phyloP scores from a whole-genome alignment of 1,284 basidiomycete species.

The Irpex lacteus region DNA sequence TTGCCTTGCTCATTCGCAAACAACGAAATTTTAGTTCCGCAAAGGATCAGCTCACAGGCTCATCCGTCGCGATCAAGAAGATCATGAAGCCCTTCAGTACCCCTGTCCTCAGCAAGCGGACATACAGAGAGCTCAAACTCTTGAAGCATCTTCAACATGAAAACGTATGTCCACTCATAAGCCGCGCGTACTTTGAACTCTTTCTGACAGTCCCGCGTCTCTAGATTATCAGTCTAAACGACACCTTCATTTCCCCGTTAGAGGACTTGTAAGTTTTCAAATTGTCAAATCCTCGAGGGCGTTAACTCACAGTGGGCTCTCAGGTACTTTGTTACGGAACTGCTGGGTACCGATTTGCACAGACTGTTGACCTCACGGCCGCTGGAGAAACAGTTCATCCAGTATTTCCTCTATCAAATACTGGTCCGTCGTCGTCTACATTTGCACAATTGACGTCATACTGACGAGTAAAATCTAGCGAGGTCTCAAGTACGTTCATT shows the following conservation, averaged over 20 bases:
- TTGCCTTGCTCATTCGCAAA: background rate
- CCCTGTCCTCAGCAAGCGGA: constrained; percentile 96
- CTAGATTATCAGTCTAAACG: constrained; percentile 96
- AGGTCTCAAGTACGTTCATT: constrained; percentile 99
- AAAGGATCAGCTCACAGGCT: constrained; percentile 94
- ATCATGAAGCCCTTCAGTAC: constrained; percentile 92
- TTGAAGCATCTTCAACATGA: constrained; percentile 99
- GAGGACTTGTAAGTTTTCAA: constrained; percentile 81
- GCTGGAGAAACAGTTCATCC: constrained; percentile 99
- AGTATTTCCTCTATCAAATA: constrained; percentile 99
- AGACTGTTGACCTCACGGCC: constrained; percentile 94
- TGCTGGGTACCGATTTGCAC: constrained; percentile 97
- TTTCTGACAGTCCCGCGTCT: constrained; percentile 9
- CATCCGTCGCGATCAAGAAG: constrained; percentile 85
- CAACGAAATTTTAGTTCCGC: constrained; percentile 66
- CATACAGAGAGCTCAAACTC: constrained; percentile 97
- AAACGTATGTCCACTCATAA: constrained; percentile 59
- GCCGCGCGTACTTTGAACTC: background rate
- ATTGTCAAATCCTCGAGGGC: constrained; percentile 1
- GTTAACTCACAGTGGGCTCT: constrained; percentile 10
- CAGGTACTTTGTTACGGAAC: constrained; percentile 99
- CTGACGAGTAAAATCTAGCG: constrained; percentile 52
- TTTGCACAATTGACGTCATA: background rate
- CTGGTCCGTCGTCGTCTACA: constrained; percentile 55
- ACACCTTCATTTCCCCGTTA: constrained; percentile 98